Evolutionary conservation across 192 early-diverging fungal genomes (phyloP).

Genomic region (Linnemannia hyalina): DNA sequence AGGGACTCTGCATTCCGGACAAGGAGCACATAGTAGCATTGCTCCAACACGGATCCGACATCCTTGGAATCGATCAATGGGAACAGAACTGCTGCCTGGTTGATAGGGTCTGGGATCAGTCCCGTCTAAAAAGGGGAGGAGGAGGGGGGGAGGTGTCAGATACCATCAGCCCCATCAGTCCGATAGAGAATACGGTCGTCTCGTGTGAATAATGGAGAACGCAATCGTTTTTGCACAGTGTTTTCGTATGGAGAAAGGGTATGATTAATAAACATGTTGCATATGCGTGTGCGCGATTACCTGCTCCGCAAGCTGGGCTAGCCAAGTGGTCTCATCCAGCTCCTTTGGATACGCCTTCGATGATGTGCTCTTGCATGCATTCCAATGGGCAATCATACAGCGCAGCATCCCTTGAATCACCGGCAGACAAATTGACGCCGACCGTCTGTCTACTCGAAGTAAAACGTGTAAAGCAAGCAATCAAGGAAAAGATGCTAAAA

Average conservation of each 20-base stretch:
- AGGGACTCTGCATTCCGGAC: conserved; percentile 34
- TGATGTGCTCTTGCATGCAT: conserved; percentile 32
- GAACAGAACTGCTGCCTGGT: conserved; percentile 37
- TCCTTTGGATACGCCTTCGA: conserved; percentile 46
- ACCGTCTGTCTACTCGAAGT: conserved; percentile 1
- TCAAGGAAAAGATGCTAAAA: neutral
- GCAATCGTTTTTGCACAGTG: no score
- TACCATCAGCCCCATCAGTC: neutral
- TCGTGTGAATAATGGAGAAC: neutral
- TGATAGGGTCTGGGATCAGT: conserved; percentile 37
- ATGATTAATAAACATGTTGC: neutral
- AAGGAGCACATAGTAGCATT: conserved; percentile 45
- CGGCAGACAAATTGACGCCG: conserved; percentile 31
- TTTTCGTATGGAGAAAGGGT: no score
- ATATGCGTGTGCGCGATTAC: conserved; percentile 8
- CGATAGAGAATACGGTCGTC: neutral
- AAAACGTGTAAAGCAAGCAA: neutral
- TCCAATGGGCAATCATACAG: conserved; percentile 50
- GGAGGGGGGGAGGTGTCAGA: neutral
- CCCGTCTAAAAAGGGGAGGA: conserved; percentile 46
- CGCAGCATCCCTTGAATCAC: conserved; percentile 47
- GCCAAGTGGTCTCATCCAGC: conserved; percentile 37
- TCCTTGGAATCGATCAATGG: conserved; percentile 42
- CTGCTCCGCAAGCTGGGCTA: conserved; percentile 41
- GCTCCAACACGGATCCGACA: conserved; percentile 37